Evolutionary conservation across 148 eudicot species (phyloP), one percentile per base, ranked within the genome.

Genomic region (Diospyros kaki): DNA sequence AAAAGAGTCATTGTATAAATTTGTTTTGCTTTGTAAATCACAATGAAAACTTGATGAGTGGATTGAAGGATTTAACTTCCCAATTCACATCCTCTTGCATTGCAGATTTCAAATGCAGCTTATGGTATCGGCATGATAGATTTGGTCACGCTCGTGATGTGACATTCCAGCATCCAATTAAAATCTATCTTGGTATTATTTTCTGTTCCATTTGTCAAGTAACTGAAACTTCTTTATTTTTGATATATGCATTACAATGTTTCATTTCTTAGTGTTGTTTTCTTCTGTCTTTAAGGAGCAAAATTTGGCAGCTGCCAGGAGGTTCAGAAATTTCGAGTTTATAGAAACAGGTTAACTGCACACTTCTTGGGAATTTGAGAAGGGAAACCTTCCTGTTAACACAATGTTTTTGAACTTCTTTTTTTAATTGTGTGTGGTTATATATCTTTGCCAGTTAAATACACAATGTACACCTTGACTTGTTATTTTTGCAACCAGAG

Each of bases 111-210:
- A 84, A 60, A 75, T 95, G 97, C 83, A 84, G 88, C 66, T 69
- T 81, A 55, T 95, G 98, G 98, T 75, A 60, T 45, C 89, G 86
- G 77, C 80, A 82, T 75, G 93, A 87, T 39, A 76, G 84, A 68
- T 79, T 80, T 78, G 91, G 91, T 43, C 75, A 73, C 54, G 79
- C 82, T 41, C 96, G 97, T 66, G 91, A 89, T 74, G 81, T 84
- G 53, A 86, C 87, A 41, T 92, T 95, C 80, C 93, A 86, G 76
- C 98, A 95, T 80, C 98, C 98, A 56, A 86, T 95, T 65, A 95
- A 95, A 81, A 41, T 92, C 17, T 95, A 92, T 80, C 83, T 95
- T 79, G 98, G 98, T 92, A 90, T 75, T 81, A 15, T 13, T 79
- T 18, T 67, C 40, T 73, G 67, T 41, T 75, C 6, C 45, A 50